A percentile compares a stretch with the other conserved stretches of the same genome.
phyloP scores from a whole-genome alignment of 2,329 filamentous ascomycete genomes.

The Paecilomyces fulvus region DNA sequence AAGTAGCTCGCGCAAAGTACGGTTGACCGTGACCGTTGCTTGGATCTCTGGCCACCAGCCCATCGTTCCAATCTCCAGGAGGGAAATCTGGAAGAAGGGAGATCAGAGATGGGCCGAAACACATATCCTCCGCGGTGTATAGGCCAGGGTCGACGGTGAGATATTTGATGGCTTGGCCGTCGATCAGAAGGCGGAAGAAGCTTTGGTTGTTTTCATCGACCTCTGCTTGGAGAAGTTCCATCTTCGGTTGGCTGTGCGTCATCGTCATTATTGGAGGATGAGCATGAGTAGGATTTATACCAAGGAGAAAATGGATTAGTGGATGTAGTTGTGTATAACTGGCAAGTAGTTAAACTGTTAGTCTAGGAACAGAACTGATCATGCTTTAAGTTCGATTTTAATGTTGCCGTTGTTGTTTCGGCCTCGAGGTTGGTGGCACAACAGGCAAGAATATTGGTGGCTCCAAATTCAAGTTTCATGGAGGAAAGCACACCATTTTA shows the following conservation, averaged over 20 bases:
- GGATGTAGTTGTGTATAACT: too few relatives aligned
- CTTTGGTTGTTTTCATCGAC: constrained; percentile 18
- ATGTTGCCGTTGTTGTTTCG: too few relatives aligned
- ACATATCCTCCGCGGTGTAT: constrained; percentile 19
- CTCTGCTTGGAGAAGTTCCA: constrained; percentile 20
- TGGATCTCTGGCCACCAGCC: constrained; percentile 11
- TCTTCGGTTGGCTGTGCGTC: constrained; percentile 6
- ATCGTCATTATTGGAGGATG: background rate
- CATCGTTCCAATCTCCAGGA: constrained; percentile 23
- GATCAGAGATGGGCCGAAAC: constrained; percentile 18
- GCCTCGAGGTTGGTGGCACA: too few relatives aligned
- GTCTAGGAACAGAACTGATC: too few relatives aligned
- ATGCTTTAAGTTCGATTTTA: too few relatives aligned
- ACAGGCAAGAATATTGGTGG: too few relatives aligned
- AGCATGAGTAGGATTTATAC: too few relatives aligned
- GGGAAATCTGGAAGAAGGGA: constrained; percentile 14
- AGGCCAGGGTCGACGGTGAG: constrained; percentile 18
- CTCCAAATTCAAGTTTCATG: too few relatives aligned
- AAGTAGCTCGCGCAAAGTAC: constrained; percentile 10
- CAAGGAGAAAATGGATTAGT: too few relatives aligned
- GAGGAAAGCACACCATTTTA: too few relatives aligned
- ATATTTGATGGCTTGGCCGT: constrained; percentile 18
- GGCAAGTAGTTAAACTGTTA: too few relatives aligned
- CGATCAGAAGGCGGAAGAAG: constrained; percentile 18
- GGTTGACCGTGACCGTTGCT: constrained; percentile 8